Evolutionary conservation across 2,329 filamentous ascomycete species (phyloP).

Genomic region (Gremmenia infestans): DNA sequence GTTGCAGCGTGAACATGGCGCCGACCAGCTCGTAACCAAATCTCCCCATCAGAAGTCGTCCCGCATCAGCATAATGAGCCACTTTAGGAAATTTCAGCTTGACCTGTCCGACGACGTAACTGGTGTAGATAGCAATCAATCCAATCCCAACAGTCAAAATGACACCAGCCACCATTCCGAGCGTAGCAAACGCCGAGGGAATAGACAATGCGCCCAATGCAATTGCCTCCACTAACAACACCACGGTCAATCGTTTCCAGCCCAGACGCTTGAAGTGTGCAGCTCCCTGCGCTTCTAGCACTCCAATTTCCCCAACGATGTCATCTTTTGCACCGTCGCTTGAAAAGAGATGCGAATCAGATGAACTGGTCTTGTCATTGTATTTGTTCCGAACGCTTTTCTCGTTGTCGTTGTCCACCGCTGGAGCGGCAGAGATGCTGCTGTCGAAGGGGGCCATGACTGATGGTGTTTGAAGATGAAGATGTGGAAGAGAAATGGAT

Average conservation of each 20-base stretch:
- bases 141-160: constrained; percentile 22
- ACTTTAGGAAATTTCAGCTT: constrained; percentile 26
- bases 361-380: too few species aligned
- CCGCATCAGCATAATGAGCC: constrained; percentile 45
- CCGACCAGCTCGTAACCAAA: constrained; percentile 49
- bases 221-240: constrained; percentile 46
- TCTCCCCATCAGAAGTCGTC: constrained; percentile 46
- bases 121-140: constrained; percentile 38
- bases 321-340: neutral
- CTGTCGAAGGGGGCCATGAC: too few species aligned
- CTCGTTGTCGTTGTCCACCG: too few species aligned
- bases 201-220: constrained; percentile 34
- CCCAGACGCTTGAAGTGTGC: constrained; percentile 28
- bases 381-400: too few species aligned
- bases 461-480: too few species aligned
- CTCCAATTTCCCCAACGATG: constrained; percentile 13
- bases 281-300: constrained; percentile 14
- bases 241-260: constrained; percentile 46
- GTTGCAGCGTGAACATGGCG: constrained; percentile 45
- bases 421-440: too few species aligned
- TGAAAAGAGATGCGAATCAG: too few species aligned
- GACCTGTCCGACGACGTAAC: constrained; percentile 36
- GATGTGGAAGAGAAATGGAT: too few species aligned
- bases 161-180: constrained; percentile 26
- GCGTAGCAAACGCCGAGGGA: constrained; percentile 22